Evolutionary conservation across 1,139 yeast species (phyloP).

Genomic region (Martiniozyma asiatica): DNA sequence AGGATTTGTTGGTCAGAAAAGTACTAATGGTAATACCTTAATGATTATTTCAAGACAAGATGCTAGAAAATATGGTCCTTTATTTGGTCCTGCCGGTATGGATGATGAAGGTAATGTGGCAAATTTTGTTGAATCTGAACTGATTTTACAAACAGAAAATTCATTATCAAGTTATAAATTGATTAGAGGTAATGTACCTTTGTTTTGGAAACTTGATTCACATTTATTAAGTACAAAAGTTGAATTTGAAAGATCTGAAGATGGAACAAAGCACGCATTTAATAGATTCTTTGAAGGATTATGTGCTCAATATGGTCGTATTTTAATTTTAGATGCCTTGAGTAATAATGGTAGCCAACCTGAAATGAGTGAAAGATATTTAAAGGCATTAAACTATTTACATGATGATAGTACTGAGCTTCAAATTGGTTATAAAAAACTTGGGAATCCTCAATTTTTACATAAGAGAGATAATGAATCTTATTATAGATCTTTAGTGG

Average conservation of each 20-base stretch:
- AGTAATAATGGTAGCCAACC: slow-evolving; percentile 27
- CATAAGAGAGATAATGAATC: slow-evolving; percentile 1
- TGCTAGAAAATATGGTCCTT: slow-evolving; percentile 44
- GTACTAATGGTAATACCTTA: slow-evolving; percentile 29
- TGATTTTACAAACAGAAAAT: slow-evolving; percentile 41
- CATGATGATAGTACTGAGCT: slow-evolving; percentile 7
- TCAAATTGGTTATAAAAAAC: slow-evolving; percentile 15
- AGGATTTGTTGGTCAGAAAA: slow-evolving; percentile 56
- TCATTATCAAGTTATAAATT: slow-evolving; percentile 48
- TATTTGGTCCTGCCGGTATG: slow-evolving; percentile 58
- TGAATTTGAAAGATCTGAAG: slow-evolving; percentile 45
- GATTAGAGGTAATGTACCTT: slow-evolving; percentile 58
- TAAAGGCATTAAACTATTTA: slow-evolving; percentile 17
- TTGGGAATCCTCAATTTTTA: slow-evolving; percentile 15
- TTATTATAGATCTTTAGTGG: slow-evolving; percentile 1
- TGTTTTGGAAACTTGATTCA: slow-evolving; percentile 47
- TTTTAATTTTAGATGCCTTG: slow-evolving; percentile 46
- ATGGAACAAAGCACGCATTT: slow-evolving; percentile 55
- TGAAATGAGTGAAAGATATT: slow-evolving; percentile 26
- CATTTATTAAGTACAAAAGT: slow-evolving; percentile 41
- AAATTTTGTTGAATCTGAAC: slow-evolving; percentile 55
- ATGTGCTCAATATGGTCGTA: slow-evolving; percentile 48
- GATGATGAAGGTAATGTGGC: slow-evolving; percentile 64
- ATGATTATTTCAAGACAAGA: slow-evolving; percentile 61
- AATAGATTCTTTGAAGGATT: slow-evolving; percentile 50